phyloP scores from a whole-genome alignment of 805 yeast genomes.

The Yamadazyma tumulicola region DNA sequence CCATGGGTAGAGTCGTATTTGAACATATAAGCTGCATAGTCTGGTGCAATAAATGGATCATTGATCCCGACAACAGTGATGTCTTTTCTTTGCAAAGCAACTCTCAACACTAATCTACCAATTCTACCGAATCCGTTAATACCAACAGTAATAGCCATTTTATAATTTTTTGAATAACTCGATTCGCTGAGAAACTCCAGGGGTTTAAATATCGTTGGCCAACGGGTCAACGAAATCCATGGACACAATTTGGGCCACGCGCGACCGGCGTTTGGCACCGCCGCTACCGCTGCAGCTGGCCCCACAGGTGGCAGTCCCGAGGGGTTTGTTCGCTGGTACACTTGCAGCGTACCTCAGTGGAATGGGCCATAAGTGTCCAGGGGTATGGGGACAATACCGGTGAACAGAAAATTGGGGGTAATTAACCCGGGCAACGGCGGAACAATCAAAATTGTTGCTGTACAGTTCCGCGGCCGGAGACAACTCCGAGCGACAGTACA shows the following conservation, averaged over 20 bases:
- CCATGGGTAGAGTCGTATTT: slow-evolving; percentile 38
- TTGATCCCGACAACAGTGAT: slow-evolving; percentile 31
- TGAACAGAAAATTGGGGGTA: too few relatives aligned
- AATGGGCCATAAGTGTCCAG: too few relatives aligned
- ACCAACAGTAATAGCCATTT: slow-evolving; percentile 25
- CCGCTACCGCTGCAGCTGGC: neutral
- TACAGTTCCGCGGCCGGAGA: too few relatives aligned
- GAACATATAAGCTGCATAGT: slow-evolving; percentile 36
- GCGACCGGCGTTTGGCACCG: neutral
- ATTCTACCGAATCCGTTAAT: slow-evolving; percentile 37
- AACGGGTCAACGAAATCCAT: slow-evolving; percentile 18
- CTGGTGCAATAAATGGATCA: slow-evolving; percentile 33
- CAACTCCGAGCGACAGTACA: too few relatives aligned
- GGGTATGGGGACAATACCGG: too few relatives aligned
- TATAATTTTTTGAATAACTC: slow-evolving; percentile 3
- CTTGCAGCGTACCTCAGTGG: neutral
- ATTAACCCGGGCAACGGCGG: too few relatives aligned
- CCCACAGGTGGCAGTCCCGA: neutral
- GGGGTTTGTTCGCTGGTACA: neutral
- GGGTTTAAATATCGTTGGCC: slow-evolving; percentile 12
- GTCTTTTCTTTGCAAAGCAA: slow-evolving; percentile 29
- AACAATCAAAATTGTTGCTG: too few relatives aligned
- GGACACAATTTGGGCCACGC: slow-evolving; percentile 6
- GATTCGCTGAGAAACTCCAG: slow-evolving; percentile 3
- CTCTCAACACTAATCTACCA: slow-evolving; percentile 34